Percentiles rank a stretch among this genome's conserved stretches.
Evolutionary conservation across 225 moss, liverwort and hornwort species (phyloP).

Genomic region (Sphagnum contortum): DNA sequence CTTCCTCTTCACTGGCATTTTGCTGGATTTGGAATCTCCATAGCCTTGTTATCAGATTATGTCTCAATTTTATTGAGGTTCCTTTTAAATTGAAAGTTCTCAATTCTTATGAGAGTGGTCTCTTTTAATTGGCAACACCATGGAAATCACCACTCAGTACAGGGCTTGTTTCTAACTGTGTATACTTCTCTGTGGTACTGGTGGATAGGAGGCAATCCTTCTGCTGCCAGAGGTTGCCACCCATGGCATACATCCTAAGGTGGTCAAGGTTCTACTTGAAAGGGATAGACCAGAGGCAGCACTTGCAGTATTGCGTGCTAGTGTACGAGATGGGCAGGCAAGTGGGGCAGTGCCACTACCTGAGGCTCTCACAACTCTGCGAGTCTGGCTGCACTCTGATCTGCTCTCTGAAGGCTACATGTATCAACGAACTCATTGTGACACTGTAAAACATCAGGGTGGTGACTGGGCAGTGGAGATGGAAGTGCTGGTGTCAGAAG

Average conservation of each 20-base stretch:
- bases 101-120: too few relatives aligned
- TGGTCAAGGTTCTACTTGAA: conserved; percentile 59
- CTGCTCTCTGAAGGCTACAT: conserved; percentile 71
- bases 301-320: conserved; percentile 68
- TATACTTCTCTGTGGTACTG: neutral
- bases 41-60: too few relatives aligned
- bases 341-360: conserved; percentile 48
- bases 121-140: too few relatives aligned
- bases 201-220: conserved; percentile 64
- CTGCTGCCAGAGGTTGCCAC: conserved; percentile 78
- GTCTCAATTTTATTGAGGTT: too few relatives aligned
- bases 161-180: too few relatives aligned
- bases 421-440: conserved; percentile 80
- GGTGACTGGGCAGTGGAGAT: conserved; percentile 53
- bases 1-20: too few relatives aligned
- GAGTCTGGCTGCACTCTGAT: conserved; percentile 80
- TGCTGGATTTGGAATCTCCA: too few relatives aligned
- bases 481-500: conserved; percentile 69
- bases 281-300: conserved; percentile 39
- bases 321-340: conserved; percentile 64
- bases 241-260: conserved; percentile 78
- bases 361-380: conserved; percentile 84
- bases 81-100: too few relatives aligned
- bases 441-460: conserved; percentile 63
- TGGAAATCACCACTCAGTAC: too few relatives aligned